phyloP scores from a whole-genome alignment of 1,284 basidiomycete genomes.

The Spongiforma sp. region DNA sequence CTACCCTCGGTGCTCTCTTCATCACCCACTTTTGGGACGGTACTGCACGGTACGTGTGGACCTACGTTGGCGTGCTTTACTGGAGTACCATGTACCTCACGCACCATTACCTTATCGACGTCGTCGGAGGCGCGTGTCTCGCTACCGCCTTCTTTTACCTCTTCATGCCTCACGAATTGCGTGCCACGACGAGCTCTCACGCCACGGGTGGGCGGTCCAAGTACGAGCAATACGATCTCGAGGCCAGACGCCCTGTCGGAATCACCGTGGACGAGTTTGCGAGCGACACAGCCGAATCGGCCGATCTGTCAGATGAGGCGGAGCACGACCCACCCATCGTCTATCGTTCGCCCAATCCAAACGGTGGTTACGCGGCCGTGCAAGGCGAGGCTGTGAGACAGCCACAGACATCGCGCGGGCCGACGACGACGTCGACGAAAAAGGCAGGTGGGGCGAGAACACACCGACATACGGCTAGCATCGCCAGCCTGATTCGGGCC shows the following conservation, averaged over 20 bases:
- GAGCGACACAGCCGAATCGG: slow-evolving; percentile 55
- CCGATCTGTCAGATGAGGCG: slow-evolving; percentile 56
- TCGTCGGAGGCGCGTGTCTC: slow-evolving; percentile 92
- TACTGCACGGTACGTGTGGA: slow-evolving; percentile 75
- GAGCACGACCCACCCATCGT: slow-evolving; percentile 65
- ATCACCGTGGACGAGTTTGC: slow-evolving; percentile 50
- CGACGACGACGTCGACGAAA: slow-evolving; percentile 17
- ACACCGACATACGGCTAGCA: slow-evolving; percentile 80
- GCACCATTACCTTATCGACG: slow-evolving; percentile 98
- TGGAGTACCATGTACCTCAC: slow-evolving; percentile 99
- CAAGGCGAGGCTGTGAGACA: slow-evolving; percentile 21
- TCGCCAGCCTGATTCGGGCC: slow-evolving; percentile 76
- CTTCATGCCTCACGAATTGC: slow-evolving; percentile 83
- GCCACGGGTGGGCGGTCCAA: slow-evolving; percentile 55
- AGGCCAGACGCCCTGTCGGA: slow-evolving; percentile 39
- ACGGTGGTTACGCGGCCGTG: slow-evolving; percentile 16
- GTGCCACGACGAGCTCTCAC: slow-evolving; percentile 54
- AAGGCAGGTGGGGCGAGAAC: slow-evolving; percentile 39
- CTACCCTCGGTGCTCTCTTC: slow-evolving; percentile 94
- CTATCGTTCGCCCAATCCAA: slow-evolving; percentile 65
- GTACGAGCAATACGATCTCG: slow-evolving; percentile 77
- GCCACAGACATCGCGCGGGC: slow-evolving; percentile 33
- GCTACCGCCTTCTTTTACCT: slow-evolving; percentile 89
- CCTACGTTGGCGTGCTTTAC: slow-evolving; percentile 88
- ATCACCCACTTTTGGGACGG: slow-evolving; percentile 94